Base-by-base conservation (phyloP, 257 asterid genomes). In the Solanum ahanhuiri region DNA sequence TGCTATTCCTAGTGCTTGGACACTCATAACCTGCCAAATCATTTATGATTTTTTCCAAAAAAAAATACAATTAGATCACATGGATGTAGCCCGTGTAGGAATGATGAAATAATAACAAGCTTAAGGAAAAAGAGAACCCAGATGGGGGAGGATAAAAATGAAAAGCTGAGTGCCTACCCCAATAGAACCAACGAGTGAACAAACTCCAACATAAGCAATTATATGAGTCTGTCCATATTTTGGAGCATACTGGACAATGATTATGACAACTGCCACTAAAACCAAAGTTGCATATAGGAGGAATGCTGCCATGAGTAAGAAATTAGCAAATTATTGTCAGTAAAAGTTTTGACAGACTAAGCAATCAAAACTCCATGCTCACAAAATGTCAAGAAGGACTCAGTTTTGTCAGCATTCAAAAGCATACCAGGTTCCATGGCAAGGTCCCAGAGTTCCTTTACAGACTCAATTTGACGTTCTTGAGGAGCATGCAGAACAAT, bases 1-100 rank as follows among this genome's bases (percentile, higher is more conserved):
- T 15, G 94, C 91, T 67, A 91, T 91, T 45, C 94, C 94, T 45
- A 91, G 91, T 81, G 92, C 94, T 87, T 87, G 91, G 81, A 89
- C 94, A 79, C 94, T 86, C 94, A 91, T 91, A 48, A 91, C 94
- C 94, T 91, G 88, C 77, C 67, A 85, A 11, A 67, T 23, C 48
- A 25, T 82, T 79, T 83, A 25, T 10, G 10, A 31, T 39, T 73
- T 39, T 77, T 83, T 45, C 15, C 8, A 31, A 31, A 31, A 31
- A 31, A 79, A 37, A 48, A 25, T 17, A 77, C 1, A 45, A 58
- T 18, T 15, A 70, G 41, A 14, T 63, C 30, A 3, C 20, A 58
- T 60, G 51, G 39, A 70, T 30, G 35, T 15, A n/a, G 69, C 69
- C 30, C 3, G 3, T n/a, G 6, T 60, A 60, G 79, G 30, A 66